These are phyloP conservation scores for Ganoderma sinense DNA, from an alignment of 1,284 basidiomycete genomes.

Conservation along the genomic window DNA sequence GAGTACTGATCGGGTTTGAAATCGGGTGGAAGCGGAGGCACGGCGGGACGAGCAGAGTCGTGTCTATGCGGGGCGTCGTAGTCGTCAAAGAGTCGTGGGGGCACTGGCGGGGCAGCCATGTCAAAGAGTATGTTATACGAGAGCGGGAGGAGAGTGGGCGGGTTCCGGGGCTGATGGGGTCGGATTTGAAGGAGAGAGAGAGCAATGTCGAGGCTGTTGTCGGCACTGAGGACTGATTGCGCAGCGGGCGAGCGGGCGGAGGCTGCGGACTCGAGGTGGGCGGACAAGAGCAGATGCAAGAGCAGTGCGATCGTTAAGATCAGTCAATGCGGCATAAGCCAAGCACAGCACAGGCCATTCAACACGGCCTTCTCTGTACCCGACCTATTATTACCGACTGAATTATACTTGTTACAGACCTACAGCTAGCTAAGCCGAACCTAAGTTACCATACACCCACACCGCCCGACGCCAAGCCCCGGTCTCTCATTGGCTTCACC, in stretches of 20 bases:
- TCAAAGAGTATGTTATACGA: background rate
- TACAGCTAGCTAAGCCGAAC: background rate
- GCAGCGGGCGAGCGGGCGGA: background rate
- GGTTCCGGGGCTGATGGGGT: background rate
- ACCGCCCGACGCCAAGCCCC: background rate
- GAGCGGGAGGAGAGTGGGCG: background rate
- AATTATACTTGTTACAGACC: background rate
- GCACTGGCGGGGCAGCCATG: conserved; percentile 40
- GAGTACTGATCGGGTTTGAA: conserved; percentile 37
- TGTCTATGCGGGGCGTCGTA: conserved; percentile 31
- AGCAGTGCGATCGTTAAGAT: background rate
- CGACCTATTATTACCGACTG: background rate
- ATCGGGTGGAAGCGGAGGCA: conserved; percentile 53
- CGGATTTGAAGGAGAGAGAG: background rate
- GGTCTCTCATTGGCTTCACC: background rate
- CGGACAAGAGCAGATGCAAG: background rate
- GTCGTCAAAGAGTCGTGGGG: conserved; percentile 37
- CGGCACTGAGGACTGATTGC: background rate
- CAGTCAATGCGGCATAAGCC: background rate
- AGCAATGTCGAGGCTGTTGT: conserved; percentile 11
- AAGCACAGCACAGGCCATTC: background rate
- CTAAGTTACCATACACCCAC: no score
- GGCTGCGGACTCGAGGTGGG: background rate
- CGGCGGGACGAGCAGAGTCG: conserved; percentile 40
- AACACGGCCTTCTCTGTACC: background rate